Conservation (phyloP, 164 flowering plant genomes). For the Amborella trichopoda region DNA sequence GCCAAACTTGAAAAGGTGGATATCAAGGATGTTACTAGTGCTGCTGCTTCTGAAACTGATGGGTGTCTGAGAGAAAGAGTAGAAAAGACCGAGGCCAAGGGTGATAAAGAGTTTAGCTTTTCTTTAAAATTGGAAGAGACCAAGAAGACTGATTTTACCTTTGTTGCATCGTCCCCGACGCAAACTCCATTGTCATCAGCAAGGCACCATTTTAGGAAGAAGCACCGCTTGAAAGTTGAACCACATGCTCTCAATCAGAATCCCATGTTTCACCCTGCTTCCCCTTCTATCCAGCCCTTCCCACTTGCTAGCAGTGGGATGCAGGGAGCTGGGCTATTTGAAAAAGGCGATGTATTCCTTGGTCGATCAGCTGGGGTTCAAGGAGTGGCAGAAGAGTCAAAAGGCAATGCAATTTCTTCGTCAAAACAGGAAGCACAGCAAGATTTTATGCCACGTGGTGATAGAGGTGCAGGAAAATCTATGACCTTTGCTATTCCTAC, state of each 20-base stretch:
- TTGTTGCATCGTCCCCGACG: slow-evolving; percentile 52
- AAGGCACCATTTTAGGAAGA: slow-evolving; percentile 37
- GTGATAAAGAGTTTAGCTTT: slow-evolving; percentile 16
- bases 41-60: slow-evolving; percentile 26
- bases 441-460: slow-evolving; percentile 5
- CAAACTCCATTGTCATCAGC: slow-evolving; percentile 25
- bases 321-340: too few relatives aligned
- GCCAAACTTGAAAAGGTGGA: slow-evolving; percentile 45
- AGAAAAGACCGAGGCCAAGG: slow-evolving; percentile 30
- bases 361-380: background rate
- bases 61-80: slow-evolving; percentile 17
- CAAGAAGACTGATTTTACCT: slow-evolving; percentile 35
- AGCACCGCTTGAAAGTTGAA: slow-evolving; percentile 32
- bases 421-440: slow-evolving; percentile 8
- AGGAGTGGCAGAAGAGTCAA: background rate
- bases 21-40: slow-evolving; percentile 12
- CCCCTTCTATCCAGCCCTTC: slow-evolving; percentile 24
- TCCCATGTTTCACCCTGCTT: slow-evolving; percentile 21
- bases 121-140: slow-evolving; percentile 26
- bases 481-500: background rate
- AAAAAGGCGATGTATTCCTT: slow-evolving; percentile 9
- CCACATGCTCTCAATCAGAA: slow-evolving; percentile 12
- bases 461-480: background rate
- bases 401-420: background rate
- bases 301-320: slow-evolving; percentile 17